Conservation (phyloP, 2,329 filamentous ascomycete species). For the Paraphaeosphaeria sporulosa region DNA sequence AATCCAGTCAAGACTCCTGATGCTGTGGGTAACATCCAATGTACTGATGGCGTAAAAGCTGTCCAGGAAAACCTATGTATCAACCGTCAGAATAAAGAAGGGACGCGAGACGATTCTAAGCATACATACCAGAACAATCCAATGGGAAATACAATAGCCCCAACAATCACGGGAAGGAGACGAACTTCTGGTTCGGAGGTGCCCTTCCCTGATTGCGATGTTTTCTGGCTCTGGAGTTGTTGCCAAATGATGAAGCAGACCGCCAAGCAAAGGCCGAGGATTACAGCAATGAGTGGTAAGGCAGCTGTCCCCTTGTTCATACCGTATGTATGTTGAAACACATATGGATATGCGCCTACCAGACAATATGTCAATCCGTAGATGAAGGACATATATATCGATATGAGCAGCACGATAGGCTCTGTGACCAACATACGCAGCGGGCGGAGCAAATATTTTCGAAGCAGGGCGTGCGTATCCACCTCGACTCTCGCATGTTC, state of each 20-base stretch:
- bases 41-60: not conserved
- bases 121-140: constrained; percentile 57
- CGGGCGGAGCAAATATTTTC: constrained; percentile 71
- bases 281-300: constrained; percentile 68
- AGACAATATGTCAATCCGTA: constrained; percentile 68
- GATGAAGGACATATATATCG: constrained; percentile 71
- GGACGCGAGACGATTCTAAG: not conserved
- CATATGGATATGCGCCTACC: constrained; percentile 69
- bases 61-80: not conserved
- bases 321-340: constrained; percentile 66
- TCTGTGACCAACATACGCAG: constrained; percentile 67
- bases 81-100: not conserved
- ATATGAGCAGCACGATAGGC: constrained; percentile 73
- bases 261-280: constrained; percentile 66
- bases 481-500: constrained; percentile 63
- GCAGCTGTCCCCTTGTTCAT: constrained; percentile 65
- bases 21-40: not conserved
- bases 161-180: constrained; percentile 69
- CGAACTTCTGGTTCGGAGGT: constrained; percentile 64
- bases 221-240: constrained; percentile 66
- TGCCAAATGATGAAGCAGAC: constrained; percentile 65
- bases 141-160: constrained; percentile 61
- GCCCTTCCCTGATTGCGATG: constrained; percentile 50
- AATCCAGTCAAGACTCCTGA: not conserved
- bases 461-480: constrained; percentile 62